Percentiles rank a stretch among this genome's conserved stretches.
Conservation (phyloP, 2,329 filamentous ascomycete genomes). For the Monosporascus sp. region DNA sequence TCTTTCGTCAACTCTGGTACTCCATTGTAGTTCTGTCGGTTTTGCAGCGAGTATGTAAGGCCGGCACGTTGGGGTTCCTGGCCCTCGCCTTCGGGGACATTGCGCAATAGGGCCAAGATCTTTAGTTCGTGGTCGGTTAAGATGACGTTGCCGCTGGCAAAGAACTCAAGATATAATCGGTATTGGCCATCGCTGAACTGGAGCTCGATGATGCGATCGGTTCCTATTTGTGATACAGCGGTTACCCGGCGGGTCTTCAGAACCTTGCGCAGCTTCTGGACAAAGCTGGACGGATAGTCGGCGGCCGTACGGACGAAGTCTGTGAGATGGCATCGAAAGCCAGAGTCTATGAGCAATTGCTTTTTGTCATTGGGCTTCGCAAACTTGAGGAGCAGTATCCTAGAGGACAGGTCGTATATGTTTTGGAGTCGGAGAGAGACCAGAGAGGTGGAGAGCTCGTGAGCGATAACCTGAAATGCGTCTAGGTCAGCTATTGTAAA, state of each 20-base stretch:
- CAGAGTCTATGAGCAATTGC: conserved; percentile 88
- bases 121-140: conserved; percentile 80
- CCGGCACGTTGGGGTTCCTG: conserved; percentile 78
- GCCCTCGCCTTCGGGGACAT: conserved; percentile 74
- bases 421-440: conserved; percentile 80
- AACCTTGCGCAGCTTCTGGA: conserved; percentile 77
- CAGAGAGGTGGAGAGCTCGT: conserved; percentile 78
- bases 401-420: conserved; percentile 91
- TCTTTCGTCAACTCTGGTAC: conserved; percentile 70
- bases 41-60: conserved; percentile 69
- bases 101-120: conserved; percentile 73
- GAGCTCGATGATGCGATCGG: conserved; percentile 88
- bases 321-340: conserved; percentile 92
- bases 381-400: conserved; percentile 94
- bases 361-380: conserved; percentile 83
- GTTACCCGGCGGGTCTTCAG: conserved; percentile 84
- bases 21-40: conserved; percentile 77
- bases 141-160: conserved; percentile 91
- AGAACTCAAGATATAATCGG: conserved; percentile 88
- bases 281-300: conserved; percentile 77
- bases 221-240: conserved; percentile 76
- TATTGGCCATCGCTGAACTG: conserved; percentile 90
- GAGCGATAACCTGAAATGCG: conserved; percentile 70
- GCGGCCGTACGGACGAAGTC: conserved; percentile 85
- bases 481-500: conserved; percentile 2